Conservation (phyloP, 2,329 filamentous ascomycete genomes). For the Colletotrichum sp. region DNA sequence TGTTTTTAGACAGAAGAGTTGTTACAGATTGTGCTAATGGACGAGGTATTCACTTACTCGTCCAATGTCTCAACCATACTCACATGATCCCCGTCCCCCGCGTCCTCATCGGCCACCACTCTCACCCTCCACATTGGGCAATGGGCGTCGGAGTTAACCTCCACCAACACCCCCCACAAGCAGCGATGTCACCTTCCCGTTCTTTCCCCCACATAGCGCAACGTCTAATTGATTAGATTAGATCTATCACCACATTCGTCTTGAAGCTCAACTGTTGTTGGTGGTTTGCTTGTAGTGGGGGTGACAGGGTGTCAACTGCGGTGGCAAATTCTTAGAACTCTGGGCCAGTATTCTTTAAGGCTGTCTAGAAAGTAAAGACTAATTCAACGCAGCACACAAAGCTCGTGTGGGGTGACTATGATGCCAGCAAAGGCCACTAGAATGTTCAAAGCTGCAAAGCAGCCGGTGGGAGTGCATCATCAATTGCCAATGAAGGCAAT, state of each 20-base stretch:
- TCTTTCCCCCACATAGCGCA: neutral
- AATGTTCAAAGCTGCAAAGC: neutral
- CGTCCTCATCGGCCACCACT: neutral
- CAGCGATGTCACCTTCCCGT: neutral
- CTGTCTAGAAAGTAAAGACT: neutral
- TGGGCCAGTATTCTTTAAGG: neutral
- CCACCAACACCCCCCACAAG: slow-evolving; percentile 5
- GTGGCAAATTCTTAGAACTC: neutral
- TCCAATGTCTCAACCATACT: neutral
- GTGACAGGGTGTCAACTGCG: neutral
- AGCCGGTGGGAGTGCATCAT: neutral
- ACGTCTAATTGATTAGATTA: neutral
- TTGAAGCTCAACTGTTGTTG: neutral
- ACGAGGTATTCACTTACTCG: neutral
- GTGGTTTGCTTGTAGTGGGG: neutral
- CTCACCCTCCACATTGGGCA: neutral
- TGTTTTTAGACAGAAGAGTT: neutral
- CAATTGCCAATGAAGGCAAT: neutral
- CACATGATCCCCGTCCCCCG: neutral
- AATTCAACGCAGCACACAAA: neutral
- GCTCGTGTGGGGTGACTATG: neutral
- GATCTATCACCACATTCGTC: neutral
- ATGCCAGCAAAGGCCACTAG: neutral
- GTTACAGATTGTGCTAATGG: neutral
- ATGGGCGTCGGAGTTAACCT: neutral